Base-by-base conservation (phyloP, 192 early-diverging fungal species). In the Coemansia sp. region DNA sequence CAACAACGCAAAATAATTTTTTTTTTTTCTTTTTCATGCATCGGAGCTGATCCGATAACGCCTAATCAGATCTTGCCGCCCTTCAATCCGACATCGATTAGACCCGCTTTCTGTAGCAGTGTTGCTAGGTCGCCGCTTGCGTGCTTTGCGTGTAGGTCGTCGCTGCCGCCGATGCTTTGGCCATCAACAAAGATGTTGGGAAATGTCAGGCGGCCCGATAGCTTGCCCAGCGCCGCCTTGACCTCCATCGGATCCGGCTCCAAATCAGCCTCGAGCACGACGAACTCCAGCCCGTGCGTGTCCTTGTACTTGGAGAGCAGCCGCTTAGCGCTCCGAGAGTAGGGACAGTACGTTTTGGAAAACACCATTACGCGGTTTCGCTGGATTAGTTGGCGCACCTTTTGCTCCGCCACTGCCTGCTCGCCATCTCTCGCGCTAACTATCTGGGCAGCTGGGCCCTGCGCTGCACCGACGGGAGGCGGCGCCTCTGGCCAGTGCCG, bases 321-420 rank as follows among this genome's bases (percentile, higher is more conserved):
- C 5, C 29, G 32, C 86, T 91, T 91, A 58, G 92, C 86, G 19
- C 64, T 77, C 15, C 56, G 56, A 63, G 89, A 91, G 77, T 90
- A 93, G 49, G 90, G 90, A 75, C 90, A 93, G 66, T 85, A 87
- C 8, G 86, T 77, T 80, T 91, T 97, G 70, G 89, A 90, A 68
- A 94, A 94, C 38, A 96, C 87, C 73, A 82, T 82, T 10, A 82
- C 79, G 20, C 79, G 73, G 70, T 70, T 67, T 51, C 61, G 62
- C 67, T 51, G 66, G 60, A 82, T 67, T 14, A 82, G 70, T 24
- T 62, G 36, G 10, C 67, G 70, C 25, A 82, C 32, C 42, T 63
- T 68, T 17, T 41, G 14, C 57, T 82, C 73, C 7, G 62, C 73
- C 2, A 62, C 56, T 7, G 63, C 66, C 25, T 40, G 60, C 27